Evolutionary conservation across 352 stramenopile genomes (phyloP).

Genomic region (Saprolegnia diclina): DNA sequence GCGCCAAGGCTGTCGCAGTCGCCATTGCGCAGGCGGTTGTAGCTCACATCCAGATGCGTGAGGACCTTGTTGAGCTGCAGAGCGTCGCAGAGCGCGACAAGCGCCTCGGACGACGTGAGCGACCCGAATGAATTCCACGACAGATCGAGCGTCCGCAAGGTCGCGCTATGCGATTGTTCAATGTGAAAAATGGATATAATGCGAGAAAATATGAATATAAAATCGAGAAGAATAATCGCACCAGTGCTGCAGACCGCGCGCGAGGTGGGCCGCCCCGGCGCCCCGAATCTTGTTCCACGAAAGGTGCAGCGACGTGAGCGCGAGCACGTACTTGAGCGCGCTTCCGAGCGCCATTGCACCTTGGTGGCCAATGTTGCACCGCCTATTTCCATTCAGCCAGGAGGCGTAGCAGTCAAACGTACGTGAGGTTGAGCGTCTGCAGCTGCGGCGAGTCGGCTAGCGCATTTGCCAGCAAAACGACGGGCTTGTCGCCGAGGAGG

Average conservation of each 20-base stretch:
- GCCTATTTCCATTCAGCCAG: not conserved
- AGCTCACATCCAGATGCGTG: conserved; percentile 25
- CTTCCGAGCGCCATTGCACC: conserved; percentile 17
- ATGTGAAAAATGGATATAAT: not conserved
- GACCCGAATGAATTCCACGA: conserved; percentile 26
- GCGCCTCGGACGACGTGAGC: conserved; percentile 1
- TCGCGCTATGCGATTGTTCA: not conserved
- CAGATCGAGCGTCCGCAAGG: conserved; percentile 17
- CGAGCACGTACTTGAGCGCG: conserved; percentile 6
- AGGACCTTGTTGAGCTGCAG: conserved; percentile 9
- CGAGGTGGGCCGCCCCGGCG: conserved; percentile 8
- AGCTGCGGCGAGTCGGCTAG: conserved; percentile 8
- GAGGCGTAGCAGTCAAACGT: not conserved
- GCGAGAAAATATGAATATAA: not conserved
- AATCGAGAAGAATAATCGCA: not conserved
- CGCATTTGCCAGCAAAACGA: conserved; percentile 1
- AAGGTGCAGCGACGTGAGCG: conserved; percentile 8
- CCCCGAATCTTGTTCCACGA: conserved; percentile 27
- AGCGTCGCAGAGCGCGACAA: conserved; percentile 1
- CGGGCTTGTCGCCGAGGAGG: conserved; percentile 9
- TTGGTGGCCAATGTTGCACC: conserved; percentile 27
- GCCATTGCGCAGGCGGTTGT: conserved; percentile 17
- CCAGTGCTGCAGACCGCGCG: conserved; percentile 13
- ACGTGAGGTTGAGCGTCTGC: conserved; percentile 23
- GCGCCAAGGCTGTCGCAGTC: conserved; percentile 1